Conservation (phyloP, 2,329 filamentous ascomycete genomes). For the Curvularia sp. region DNA sequence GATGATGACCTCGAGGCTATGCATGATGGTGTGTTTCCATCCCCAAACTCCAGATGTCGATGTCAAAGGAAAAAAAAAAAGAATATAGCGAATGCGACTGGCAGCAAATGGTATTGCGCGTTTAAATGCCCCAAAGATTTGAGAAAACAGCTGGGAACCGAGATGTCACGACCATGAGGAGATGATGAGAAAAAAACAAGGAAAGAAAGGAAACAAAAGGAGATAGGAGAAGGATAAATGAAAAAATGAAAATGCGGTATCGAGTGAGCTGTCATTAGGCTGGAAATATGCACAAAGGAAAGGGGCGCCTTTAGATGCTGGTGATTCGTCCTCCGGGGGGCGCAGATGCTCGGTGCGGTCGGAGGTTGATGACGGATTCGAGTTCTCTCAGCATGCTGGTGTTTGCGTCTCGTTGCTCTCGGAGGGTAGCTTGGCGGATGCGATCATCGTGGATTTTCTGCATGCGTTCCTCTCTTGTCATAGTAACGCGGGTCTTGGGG, state of each 20-base stretch:
- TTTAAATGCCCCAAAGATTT: background rate
- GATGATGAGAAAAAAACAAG: background rate
- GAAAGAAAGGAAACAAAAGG: background rate
- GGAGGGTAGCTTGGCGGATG: slow-evolving; percentile 71
- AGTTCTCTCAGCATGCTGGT: slow-evolving; percentile 91
- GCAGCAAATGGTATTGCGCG: background rate
- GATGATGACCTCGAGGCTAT: background rate
- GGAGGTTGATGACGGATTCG: slow-evolving; percentile 76
- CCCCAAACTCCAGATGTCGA: background rate
- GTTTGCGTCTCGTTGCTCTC: slow-evolving; percentile 79
- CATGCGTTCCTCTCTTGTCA: slow-evolving; percentile 88
- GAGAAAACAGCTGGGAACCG: background rate
- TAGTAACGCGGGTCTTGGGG: slow-evolving; percentile 67
- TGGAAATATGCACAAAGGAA: slow-evolving; percentile 15
- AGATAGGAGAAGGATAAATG: background rate
- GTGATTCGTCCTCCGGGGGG: slow-evolving; percentile 39
- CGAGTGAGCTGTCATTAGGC: slow-evolving; percentile 25
- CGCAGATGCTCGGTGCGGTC: slow-evolving; percentile 36
- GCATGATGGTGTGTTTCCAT: background rate
- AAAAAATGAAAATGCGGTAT: slow-evolving; percentile 14
- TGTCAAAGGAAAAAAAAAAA: background rate
- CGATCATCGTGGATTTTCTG: slow-evolving; percentile 87
- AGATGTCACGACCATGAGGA: background rate
- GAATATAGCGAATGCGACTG: background rate
- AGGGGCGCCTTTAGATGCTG: slow-evolving; percentile 37